Percentiles rank a stretch among this genome's conserved stretches.
These are phyloP conservation scores for Millerozyma acaciae DNA, from an alignment of 805 yeast species.

Conservation along the genomic window DNA sequence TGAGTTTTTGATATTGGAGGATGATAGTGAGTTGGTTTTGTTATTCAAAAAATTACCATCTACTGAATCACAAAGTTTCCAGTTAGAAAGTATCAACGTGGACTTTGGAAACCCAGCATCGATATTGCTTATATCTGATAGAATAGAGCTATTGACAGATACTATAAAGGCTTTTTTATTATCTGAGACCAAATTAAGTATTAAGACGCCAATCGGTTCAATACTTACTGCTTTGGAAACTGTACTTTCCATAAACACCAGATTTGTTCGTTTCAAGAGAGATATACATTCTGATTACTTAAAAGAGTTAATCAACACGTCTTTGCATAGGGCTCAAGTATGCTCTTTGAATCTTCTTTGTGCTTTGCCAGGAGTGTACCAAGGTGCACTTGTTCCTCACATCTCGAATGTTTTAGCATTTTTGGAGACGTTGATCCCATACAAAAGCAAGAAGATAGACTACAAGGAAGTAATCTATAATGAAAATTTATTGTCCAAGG, in stretches of 20 bases:
- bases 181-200: constrained; percentile 51
- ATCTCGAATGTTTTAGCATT: constrained; percentile 47
- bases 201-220: constrained; percentile 61
- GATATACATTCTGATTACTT: constrained; percentile 56
- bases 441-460: constrained; percentile 32
- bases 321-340: constrained; percentile 43
- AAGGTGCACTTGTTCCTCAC: constrained; percentile 44
- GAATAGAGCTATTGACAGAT: constrained; percentile 46
- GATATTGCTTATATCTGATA: constrained; percentile 46
- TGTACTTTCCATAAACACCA: constrained; percentile 50
- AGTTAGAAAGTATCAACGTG: constrained; percentile 48
- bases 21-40: constrained; percentile 47
- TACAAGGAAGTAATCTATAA: constrained; percentile 29
- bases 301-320: constrained; percentile 38
- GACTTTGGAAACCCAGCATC: constrained; percentile 57
- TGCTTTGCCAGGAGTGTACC: constrained; percentile 29
- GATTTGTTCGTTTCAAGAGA: constrained; percentile 51
- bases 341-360: constrained; percentile 43
- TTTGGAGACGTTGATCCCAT: constrained; percentile 60
- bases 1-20: constrained; percentile 53
- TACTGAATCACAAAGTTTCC: constrained; percentile 7
- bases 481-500: constrained; percentile 40
- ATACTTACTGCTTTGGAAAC: constrained; percentile 51
- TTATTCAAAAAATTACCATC: constrained; percentile 35
- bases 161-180: constrained; percentile 37